Conservation (phyloP, 169 alveolate species). For the Plasmodium relictum region DNA sequence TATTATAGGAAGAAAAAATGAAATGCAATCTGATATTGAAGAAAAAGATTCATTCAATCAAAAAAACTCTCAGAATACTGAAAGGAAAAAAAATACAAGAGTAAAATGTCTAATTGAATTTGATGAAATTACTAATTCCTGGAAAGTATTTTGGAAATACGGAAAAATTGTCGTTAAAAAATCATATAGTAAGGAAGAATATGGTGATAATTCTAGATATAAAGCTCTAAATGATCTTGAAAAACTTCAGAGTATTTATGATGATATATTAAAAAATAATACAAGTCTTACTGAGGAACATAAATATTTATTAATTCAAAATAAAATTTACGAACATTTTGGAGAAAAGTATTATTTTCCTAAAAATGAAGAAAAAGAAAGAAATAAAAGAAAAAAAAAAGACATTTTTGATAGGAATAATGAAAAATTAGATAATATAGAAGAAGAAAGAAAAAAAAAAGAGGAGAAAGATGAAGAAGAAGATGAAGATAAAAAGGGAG, state of each 20-base stretch:
- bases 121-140: conserved; percentile 20
- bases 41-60: not conserved
- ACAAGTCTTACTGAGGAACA: not conserved
- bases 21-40: too few species aligned
- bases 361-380: not conserved
- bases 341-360: not conserved
- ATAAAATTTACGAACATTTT: not conserved
- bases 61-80: not conserved
- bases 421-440: not conserved
- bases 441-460: not conserved
- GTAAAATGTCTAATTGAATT: conserved; percentile 15
- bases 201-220: conserved; percentile 9
- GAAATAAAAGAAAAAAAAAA: not conserved
- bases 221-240: conserved; percentile 20
- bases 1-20: too few species aligned
- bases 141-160: conserved; percentile 16
- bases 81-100: not conserved
- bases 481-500: not conserved
- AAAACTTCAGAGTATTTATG: not conserved
- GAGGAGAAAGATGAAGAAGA: not conserved
- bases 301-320: not conserved
- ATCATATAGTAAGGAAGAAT: not conserved
- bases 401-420: not conserved
- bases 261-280: not conserved
- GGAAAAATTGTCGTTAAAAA: conserved; percentile 4